Base-by-base conservation (phyloP, 768 basidiomycete genomes). In the Tulasnella sp. region DNA sequence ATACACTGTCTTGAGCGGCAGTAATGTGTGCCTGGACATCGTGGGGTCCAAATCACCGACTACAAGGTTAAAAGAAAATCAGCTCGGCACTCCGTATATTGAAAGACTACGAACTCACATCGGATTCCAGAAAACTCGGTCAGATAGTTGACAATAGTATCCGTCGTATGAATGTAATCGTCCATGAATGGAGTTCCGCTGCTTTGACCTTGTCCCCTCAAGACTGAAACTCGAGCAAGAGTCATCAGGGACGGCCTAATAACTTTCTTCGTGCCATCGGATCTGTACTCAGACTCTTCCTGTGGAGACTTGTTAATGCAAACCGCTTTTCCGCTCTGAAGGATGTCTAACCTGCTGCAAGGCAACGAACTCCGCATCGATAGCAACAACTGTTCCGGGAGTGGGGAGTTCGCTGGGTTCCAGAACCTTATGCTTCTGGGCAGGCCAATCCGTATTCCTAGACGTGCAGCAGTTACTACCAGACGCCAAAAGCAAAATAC, bases 341-440 rank as follows among this genome's bases (percentile, higher is more conserved):
- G 74, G 20, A 77, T 51, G 1, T 70, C 80, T 70, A 79, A 92
- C 94, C 87, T 96, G 94, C 83, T 99, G 96, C 89, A 99, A 93
- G 6, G 91, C 93, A 32, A 99, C 97, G 82, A 99, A 99, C 82
- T 99, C 97, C 1, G 97, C 96, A 82, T 99, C 98, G 80, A 99
- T 98, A 3, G 97, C 91, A 48, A 99, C 91, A 57, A 97, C 85
- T 6, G 92, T 96, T 16, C 95, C 98, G 6, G 92, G 91, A 77
- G 85, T 88, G 0, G 97, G 96, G 10, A 98, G 84, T 83, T 99
- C 98, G 20, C 91, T 89, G 26, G 86, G 85, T 18, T 85, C 84
- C 39, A 99, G 85, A 40, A 88, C 87, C 80, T 93, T 90, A 80
- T 99, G 98, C 82, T 92, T 93, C 82, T 96, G 42, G 16, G 77